A percentile compares a stretch with the other conserved stretches of the same genome.
Conservation (phyloP, 1,139 yeast genomes). For the Lodderomyces metapsilosis region DNA sequence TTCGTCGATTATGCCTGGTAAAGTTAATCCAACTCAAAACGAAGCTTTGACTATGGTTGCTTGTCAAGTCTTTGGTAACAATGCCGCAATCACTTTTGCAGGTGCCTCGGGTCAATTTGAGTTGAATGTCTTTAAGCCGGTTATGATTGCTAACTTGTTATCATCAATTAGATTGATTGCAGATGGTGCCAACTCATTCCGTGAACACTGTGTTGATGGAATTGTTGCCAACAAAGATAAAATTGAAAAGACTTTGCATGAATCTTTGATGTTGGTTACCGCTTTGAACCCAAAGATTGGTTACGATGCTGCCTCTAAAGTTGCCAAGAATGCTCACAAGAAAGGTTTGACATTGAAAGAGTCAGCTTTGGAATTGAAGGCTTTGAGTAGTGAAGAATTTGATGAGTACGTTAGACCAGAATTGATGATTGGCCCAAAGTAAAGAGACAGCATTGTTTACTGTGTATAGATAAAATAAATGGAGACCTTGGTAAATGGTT, state of each 20-base stretch:
- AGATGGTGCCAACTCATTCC: conserved; percentile 87
- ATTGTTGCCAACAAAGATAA: conserved; percentile 85
- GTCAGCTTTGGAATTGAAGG: conserved; percentile 88
- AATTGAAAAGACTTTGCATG: conserved; percentile 83
- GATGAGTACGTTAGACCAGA: conserved; percentile 98
- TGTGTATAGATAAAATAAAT: background rate
- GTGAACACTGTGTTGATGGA: conserved; percentile 93
- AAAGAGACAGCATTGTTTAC: background rate
- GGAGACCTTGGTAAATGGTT: background rate
- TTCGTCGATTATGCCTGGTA: conserved; percentile 98
- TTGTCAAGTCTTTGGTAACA: conserved; percentile 96
- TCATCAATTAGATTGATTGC: conserved; percentile 84
- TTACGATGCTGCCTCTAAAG: conserved; percentile 94
- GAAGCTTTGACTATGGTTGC: conserved; percentile 99
- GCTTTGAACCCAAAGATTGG: conserved; percentile 99
- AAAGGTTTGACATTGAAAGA: conserved; percentile 94
- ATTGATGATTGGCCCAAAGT: conserved; percentile 92
- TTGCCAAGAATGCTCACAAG: conserved; percentile 97
- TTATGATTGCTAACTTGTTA: conserved; percentile 85
- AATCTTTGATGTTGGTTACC: conserved; percentile 96
- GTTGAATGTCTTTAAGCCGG: conserved; percentile 96
- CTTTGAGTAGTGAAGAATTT: conserved; percentile 78
- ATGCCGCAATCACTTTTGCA: conserved; percentile 90
- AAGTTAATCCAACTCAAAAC: conserved; percentile 98
- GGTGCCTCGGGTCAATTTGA: conserved; percentile 99